Evolutionary conservation across 305 asterid species (phyloP).

Genomic region (Fraxinus sp.): DNA sequence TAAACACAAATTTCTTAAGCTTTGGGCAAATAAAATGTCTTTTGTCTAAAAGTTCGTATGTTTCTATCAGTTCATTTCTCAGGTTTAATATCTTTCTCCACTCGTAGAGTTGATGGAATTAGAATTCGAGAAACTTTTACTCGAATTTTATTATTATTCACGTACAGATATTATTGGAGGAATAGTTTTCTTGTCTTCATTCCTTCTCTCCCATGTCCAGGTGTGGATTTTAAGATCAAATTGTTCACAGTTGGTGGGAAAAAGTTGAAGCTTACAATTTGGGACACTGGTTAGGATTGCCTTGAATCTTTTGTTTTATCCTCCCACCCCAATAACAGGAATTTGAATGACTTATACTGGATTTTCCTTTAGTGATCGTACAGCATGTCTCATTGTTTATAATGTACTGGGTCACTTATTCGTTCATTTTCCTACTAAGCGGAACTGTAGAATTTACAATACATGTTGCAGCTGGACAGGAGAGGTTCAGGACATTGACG

Average conservation of each 20-base stretch:
- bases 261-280: conserved; percentile 75
- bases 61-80: too few species aligned
- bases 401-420: neutral
- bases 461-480: conserved; percentile 82
- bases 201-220: conserved; percentile 36
- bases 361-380: conserved; percentile 6
- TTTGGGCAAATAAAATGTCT: too few species aligned
- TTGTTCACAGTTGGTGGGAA: conserved; percentile 64
- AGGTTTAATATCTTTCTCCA: too few species aligned
- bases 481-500: conserved; percentile 73
- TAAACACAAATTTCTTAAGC: too few species aligned
- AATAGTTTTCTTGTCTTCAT: conserved; percentile 9
- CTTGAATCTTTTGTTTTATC: neutral
- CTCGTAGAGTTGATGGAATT: neutral
- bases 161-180: neutral
- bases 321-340: neutral
- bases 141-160: too few species aligned
- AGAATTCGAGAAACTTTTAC: too few species aligned
- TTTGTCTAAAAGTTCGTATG: too few species aligned
- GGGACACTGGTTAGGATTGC: conserved; percentile 76
- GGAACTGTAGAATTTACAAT: neutral
- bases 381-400: neutral
- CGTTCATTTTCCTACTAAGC: conserved; percentile 1
- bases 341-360: neutral
- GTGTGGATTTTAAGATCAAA: conserved; percentile 88